These are phyloP conservation scores for Solanum chiquidenum DNA, from an alignment of 257 asterid species.

Conservation along the genomic window DNA sequence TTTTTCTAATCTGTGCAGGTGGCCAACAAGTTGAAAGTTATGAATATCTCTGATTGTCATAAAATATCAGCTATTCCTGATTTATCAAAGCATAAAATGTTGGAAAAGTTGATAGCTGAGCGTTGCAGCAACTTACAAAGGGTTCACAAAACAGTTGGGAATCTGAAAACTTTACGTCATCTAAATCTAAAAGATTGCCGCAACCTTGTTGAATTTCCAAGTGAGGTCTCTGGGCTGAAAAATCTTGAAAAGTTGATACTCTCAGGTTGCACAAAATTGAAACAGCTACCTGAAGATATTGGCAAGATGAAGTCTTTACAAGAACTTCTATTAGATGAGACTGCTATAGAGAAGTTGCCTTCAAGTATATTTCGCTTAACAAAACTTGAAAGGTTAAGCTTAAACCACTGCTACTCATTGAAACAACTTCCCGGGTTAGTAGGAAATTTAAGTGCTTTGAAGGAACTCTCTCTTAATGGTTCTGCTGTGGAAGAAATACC, in stretches of 20 bases:
- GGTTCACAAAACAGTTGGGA: constrained; percentile 19
- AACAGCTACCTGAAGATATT: constrained; percentile 9
- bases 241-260: constrained; percentile 21
- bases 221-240: constrained; percentile 27
- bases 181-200: constrained; percentile 13
- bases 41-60: constrained; percentile 14
- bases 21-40: constrained; percentile 14
- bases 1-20: constrained; percentile 2
- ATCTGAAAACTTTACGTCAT: constrained; percentile 9
- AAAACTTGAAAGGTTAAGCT: constrained; percentile 9
- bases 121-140: constrained; percentile 6
- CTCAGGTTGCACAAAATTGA: constrained; percentile 18
- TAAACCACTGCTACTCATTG: constrained; percentile 3
- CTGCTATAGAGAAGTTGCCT: constrained; percentile 10
- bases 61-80: constrained; percentile 17
- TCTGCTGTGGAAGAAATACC: constrained; percentile 18
- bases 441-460: constrained; percentile 19
- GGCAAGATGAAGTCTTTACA: constrained; percentile 10
- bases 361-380: constrained; percentile 5
- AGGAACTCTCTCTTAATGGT: constrained; percentile 9
- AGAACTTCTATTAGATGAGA: constrained; percentile 15
- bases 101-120: constrained; percentile 16
- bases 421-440: constrained; percentile 8
- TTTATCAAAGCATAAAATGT: constrained; percentile 9
- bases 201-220: constrained; percentile 19